Base-by-base conservation (phyloP, 192 early-diverging fungal species). In the Glomus cerebriforme region DNA sequence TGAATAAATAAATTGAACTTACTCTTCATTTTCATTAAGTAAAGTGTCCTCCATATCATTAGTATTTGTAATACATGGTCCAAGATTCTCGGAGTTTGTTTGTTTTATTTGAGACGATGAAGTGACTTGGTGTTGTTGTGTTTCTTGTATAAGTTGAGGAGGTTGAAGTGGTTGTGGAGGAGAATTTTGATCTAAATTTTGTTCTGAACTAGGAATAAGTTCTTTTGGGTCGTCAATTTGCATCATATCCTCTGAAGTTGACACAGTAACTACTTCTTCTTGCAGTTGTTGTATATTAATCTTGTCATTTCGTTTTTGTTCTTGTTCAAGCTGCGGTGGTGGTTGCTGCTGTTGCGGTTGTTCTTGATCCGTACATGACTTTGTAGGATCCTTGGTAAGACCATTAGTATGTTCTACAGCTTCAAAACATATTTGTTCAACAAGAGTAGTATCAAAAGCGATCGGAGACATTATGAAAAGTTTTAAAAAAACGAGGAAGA, bases 21-120 rank as follows among this genome's bases (percentile, higher is more conserved):
- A 69, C 67, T 69, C 67, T 39, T 69, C 67, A 69, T 69, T 69
- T 10, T 13, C 37, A 39, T 43, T 37, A 24, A 69, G 43, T 37
- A 69, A 43, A 22, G 19, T 69, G 43, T 69, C 67, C 34, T 66
- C 64, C 27, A 32, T 66, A 31, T 35, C 64, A 17, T 32, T 66
- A 31, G 17, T 15, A 66, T 32, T 66, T 15, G 31, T 66, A 7
- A 7, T 31, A 66, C 17, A 6, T 66, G 27, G 17, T 66, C 19
- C 29, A 32, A 32, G 1, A 12, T 12, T 31, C 17, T 66, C 64
- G 19, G 19, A 32, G 32, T 35, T 31, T 17, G 27, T 12, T 17
- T 27, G 13, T n/a, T n/a, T n/a, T n/a, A n/a, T n/a, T n/a, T n/a
- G n/a, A n/a, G n/a, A n/a, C n/a, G n/a, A n/a, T n/a, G n/a, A n/a